Conservation (phyloP, 1,284 basidiomycete genomes). For the Ustilago crameri region DNA sequence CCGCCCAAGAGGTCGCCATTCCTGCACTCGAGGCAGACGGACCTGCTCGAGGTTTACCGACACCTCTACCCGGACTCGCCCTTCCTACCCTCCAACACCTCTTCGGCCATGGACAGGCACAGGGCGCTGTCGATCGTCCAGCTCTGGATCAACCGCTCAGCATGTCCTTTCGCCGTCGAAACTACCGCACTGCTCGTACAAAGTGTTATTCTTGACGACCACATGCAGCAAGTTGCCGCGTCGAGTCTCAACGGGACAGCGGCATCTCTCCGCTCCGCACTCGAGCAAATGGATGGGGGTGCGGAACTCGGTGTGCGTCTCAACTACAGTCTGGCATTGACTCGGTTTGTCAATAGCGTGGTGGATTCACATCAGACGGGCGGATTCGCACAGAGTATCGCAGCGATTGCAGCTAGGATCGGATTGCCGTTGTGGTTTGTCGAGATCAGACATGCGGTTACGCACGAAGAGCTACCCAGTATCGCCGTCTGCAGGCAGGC, state of each 20-base stretch:
- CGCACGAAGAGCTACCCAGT: slow-evolving; percentile 93
- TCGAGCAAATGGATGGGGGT: slow-evolving; percentile 46
- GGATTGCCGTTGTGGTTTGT: slow-evolving; percentile 89
- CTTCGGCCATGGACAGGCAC: slow-evolving; percentile 11
- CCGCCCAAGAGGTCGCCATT: slow-evolving; percentile 50
- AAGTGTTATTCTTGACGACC: slow-evolving; percentile 51
- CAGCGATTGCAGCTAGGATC: slow-evolving; percentile 84
- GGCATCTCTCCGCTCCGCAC: slow-evolving; percentile 14
- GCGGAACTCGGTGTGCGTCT: slow-evolving; percentile 43
- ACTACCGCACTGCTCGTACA: slow-evolving; percentile 59
- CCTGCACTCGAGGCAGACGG: slow-evolving; percentile 31
- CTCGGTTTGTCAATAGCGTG: slow-evolving; percentile 78
- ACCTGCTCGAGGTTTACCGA: slow-evolving; percentile 46
- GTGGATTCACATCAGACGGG: slow-evolving; percentile 93
- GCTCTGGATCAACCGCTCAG: slow-evolving; percentile 60
- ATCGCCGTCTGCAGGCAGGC: slow-evolving; percentile 82
- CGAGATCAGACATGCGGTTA: slow-evolving; percentile 92
- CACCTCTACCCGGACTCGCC: slow-evolving; percentile 42
- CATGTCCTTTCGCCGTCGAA: slow-evolving; percentile 65
- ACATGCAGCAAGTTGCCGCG: slow-evolving; percentile 39
- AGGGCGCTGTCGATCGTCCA: slow-evolving; percentile 47
- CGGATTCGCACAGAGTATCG: slow-evolving; percentile 81
- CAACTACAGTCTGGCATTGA: slow-evolving; percentile 58
- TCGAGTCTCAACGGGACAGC: slow-evolving; percentile 6
- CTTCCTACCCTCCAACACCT: slow-evolving; percentile 10